Base-by-base conservation (phyloP, 805 yeast genomes). In the Yamadazyma insecticola region DNA sequence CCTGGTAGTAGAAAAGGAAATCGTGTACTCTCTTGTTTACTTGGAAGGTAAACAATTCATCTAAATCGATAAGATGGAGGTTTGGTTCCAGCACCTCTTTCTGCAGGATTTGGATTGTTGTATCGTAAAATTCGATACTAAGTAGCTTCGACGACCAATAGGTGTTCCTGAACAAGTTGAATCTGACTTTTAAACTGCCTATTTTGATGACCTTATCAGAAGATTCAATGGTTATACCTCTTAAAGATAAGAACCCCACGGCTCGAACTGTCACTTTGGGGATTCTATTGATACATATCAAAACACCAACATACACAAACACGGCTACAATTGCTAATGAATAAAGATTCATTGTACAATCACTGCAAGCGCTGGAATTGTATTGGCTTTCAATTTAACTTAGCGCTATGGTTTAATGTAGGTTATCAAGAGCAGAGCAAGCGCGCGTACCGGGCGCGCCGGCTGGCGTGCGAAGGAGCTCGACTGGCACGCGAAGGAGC, bases 231-330 rank as follows among this genome's bases (percentile, higher is more conserved):
- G 47, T 44, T 17, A 60, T 44, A 17, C 51, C 50, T 31, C 45
- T 35, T 6, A 59, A 22, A 4, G 57, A 44, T 20, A 58, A 43
- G 51, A 60, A 59, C 12, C 64, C 64, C 9, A 59, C 22, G 6
- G 51, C 46, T 31, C 47, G 49, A 26, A 59, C 48, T 5, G 43
- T 18, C 7, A 57, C 39, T 33, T 49, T 45, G 4, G 62, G 63
- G 6, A 58, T 39, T 20, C 29, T 25, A 30, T 60, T 60, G 9
- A 59, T 16, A 6, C 43, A 14, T 4, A 41, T 16, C 4, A 57
- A 37, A 11, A 32, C 7, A 11, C 34, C 47, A 8, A 48, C 27
- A 28, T 57, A 57, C 9, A 41, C 26, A 19, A 33, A n/a, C n/a
- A n/a, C n/a, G n/a, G n/a, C n/a, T n/a, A n/a, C n/a, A n/a, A n/a